phyloP scores from a whole-genome alignment of 2,329 filamentous ascomycete species.

The Botryotinia narcissicola region DNA sequence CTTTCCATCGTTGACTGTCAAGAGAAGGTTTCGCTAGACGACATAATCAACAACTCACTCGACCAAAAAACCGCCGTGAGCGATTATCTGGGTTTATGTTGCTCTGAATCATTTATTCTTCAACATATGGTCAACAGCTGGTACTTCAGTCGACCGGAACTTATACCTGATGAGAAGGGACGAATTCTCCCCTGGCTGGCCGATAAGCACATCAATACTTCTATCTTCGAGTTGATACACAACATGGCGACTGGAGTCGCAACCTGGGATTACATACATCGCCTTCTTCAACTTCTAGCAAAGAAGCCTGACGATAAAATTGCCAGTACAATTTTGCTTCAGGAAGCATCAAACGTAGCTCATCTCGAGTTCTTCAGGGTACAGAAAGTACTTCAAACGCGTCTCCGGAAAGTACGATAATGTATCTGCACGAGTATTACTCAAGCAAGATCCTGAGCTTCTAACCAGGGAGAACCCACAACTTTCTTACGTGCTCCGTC shows the following conservation, averaged over 20 bases:
- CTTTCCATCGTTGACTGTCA: conserved; percentile 34
- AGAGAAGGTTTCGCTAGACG: conserved; percentile 37
- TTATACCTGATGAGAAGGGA: conserved; percentile 47
- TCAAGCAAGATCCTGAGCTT: conserved; percentile 45
- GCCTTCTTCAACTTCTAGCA: conserved; percentile 38
- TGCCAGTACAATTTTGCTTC: conserved; percentile 41
- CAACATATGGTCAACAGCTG: conserved; percentile 15
- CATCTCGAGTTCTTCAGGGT: conserved; percentile 45
- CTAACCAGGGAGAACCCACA: conserved; percentile 43
- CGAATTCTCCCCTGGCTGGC: conserved; percentile 41
- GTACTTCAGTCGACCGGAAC: conserved; percentile 32
- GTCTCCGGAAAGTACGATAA: conserved; percentile 41
- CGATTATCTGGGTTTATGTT: conserved; percentile 39
- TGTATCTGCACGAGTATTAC: conserved; percentile 38
- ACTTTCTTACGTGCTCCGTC: conserved; percentile 45
- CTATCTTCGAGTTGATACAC: conserved; percentile 44
- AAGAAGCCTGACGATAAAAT: conserved; percentile 34
- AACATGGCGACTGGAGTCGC: conserved; percentile 16
- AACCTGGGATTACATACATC: conserved; percentile 23
- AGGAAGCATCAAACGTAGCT: conserved; percentile 48
- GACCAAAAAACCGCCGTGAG: conserved; percentile 40
- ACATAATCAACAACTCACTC: conserved; percentile 36
- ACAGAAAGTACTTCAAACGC: conserved; percentile 46
- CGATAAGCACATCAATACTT: conserved; percentile 44
- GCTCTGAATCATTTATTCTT: conserved; percentile 16